Evolutionary conservation across 2,329 filamentous ascomycete species (phyloP).

Genomic region (Colletotrichum gigasporum): DNA sequence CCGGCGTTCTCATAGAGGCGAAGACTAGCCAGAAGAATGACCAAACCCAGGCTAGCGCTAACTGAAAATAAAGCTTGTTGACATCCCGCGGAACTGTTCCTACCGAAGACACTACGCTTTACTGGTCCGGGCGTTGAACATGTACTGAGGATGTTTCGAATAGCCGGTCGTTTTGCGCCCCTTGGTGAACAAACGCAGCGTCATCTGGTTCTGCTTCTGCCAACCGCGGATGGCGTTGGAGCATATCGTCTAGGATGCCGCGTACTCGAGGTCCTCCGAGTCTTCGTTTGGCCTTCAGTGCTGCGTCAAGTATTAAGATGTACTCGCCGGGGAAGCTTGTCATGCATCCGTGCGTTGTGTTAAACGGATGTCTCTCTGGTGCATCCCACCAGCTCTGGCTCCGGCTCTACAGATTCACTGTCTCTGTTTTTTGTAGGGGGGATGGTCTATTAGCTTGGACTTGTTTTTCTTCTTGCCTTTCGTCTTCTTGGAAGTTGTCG

Average conservation of each 20-base stretch:
- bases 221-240: constrained; percentile 21
- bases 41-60: neutral
- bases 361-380: too few species aligned
- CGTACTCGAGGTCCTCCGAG: constrained; percentile 12
- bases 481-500: too few species aligned
- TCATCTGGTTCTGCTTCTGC: constrained; percentile 3
- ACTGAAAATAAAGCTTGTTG: neutral
- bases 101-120: neutral
- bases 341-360: too few species aligned
- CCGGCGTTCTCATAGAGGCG: neutral
- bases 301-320: too few species aligned
- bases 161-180: constrained; percentile 27
- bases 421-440: too few species aligned
- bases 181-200: constrained; percentile 24
- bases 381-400: too few species aligned
- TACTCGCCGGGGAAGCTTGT: too few species aligned
- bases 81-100: neutral
- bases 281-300: constrained; percentile 13
- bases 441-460: too few species aligned
- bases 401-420: too few species aligned
- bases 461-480: too few species aligned
- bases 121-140: neutral
- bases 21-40: neutral
- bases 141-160: constrained; percentile 26
- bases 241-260: constrained; percentile 14